These are phyloP conservation scores for Penicillium expansum DNA, from an alignment of 2,329 filamentous ascomycete species.

Conservation along the genomic window DNA sequence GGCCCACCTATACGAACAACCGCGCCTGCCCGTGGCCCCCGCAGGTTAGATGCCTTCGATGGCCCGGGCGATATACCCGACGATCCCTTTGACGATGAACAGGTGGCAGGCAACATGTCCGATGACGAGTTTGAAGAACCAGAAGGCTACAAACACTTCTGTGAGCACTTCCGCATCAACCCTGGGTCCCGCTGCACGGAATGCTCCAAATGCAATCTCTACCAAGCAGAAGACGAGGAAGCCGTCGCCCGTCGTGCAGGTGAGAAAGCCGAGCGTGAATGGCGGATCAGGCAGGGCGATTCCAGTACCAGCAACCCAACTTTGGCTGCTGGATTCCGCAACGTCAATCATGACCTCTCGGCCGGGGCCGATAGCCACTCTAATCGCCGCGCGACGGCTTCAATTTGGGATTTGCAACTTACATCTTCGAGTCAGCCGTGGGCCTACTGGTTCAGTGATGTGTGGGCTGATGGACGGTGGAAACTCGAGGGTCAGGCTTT, in stretches of 20 bases:
- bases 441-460: slow-evolving; percentile 37
- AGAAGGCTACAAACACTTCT: slow-evolving; percentile 91
- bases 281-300: slow-evolving; percentile 63
- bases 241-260: slow-evolving; percentile 66
- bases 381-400: slow-evolving; percentile 20
- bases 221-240: slow-evolving; percentile 69
- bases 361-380: slow-evolving; percentile 13
- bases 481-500: slow-evolving; percentile 42
- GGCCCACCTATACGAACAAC: slow-evolving; percentile 26
- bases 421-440: slow-evolving; percentile 23
- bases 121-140: slow-evolving; percentile 41
- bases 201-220: slow-evolving; percentile 77
- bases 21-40: neutral
- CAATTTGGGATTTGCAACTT: slow-evolving; percentile 27
- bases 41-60: slow-evolving; percentile 43
- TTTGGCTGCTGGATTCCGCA: slow-evolving; percentile 18
- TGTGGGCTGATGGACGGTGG: slow-evolving; percentile 43
- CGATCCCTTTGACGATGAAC: slow-evolving; percentile 9
- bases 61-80: slow-evolving; percentile 30
- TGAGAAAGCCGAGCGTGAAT: slow-evolving; percentile 68
- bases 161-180: slow-evolving; percentile 85
- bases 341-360: slow-evolving; percentile 31
- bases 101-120: neutral
- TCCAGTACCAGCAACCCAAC: slow-evolving; percentile 11
- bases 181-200: slow-evolving; percentile 72